These are phyloP conservation scores for Botryotinia narcissicola DNA, from an alignment of 2,329 filamentous ascomycete species.

Conservation along the genomic window DNA sequence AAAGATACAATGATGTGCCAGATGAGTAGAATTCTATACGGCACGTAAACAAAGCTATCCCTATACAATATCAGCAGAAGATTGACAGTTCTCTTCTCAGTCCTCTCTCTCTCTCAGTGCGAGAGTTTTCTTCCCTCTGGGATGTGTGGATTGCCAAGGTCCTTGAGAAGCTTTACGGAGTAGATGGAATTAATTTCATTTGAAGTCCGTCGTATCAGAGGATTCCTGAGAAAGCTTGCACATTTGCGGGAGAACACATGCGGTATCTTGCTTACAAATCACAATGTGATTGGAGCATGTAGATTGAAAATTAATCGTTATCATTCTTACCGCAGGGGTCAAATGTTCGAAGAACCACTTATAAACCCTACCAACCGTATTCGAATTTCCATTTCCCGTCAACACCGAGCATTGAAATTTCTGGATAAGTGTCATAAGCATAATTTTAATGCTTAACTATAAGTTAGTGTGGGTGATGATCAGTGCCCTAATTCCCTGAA, in stretches of 20 bases:
- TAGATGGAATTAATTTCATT: background rate
- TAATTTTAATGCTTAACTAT: constrained; percentile 10
- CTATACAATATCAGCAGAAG: background rate
- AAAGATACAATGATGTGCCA: background rate
- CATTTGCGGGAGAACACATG: background rate
- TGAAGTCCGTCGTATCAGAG: background rate
- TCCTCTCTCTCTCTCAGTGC: background rate
- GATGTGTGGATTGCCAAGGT: background rate
- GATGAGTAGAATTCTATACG: background rate
- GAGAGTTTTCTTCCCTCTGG: background rate
- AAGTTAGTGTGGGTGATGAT: background rate
- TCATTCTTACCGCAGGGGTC: constrained; percentile 6
- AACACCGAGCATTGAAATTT: background rate
- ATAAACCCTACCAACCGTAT: constrained; percentile 10
- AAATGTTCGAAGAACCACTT: background rate
- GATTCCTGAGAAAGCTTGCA: background rate
- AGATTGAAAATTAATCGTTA: background rate
- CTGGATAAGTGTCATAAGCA: constrained; percentile 7
- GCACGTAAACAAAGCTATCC: background rate
- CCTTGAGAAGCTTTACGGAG: background rate
- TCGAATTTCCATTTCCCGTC: constrained; percentile 5
- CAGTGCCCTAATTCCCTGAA: background rate
- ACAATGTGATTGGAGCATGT: background rate
- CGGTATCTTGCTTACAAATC: background rate
- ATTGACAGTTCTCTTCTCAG: background rate